These are phyloP conservation scores for Candida tibetensis DNA, from an alignment of 805 yeast genomes.

Conservation along the genomic window DNA sequence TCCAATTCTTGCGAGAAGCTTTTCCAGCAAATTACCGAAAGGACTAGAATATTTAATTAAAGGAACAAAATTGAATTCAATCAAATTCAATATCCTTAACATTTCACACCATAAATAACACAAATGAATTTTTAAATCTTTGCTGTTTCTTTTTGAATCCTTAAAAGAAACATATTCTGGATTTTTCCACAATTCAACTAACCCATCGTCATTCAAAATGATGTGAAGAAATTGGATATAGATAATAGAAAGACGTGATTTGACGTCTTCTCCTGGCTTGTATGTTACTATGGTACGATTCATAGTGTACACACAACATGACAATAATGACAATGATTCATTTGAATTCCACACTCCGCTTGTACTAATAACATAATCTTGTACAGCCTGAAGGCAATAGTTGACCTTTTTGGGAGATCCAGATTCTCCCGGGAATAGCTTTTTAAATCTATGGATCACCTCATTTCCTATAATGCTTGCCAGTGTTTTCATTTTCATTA, in stretches of 20 bases:
- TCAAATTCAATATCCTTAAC: constrained; percentile 30
- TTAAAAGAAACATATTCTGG: constrained; percentile 26
- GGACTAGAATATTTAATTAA: constrained; percentile 20
- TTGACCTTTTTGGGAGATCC: constrained; percentile 16
- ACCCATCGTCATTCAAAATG: constrained; percentile 11
- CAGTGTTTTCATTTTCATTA: constrained; percentile 11
- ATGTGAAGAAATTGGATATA: constrained; percentile 19
- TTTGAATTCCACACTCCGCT: constrained; percentile 1
- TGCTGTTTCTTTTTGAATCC: constrained; percentile 16
- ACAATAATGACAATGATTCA: constrained; percentile 15
- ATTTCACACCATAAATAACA: constrained; percentile 36
- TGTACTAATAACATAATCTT: constrained; percentile 8
- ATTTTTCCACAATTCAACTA: constrained; percentile 31
- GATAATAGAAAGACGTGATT: constrained; percentile 16
- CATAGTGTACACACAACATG: constrained; percentile 21
- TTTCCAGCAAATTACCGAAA: constrained; percentile 17
- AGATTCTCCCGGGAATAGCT: constrained; percentile 25
- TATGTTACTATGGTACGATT: constrained; percentile 20
- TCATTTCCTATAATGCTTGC: background rate
- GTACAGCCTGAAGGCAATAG: constrained; percentile 11
- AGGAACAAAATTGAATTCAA: constrained; percentile 23
- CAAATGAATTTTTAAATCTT: constrained; percentile 26
- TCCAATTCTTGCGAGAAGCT: constrained; percentile 19
- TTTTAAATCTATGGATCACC: constrained; percentile 12
- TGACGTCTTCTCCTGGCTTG: constrained; percentile 18